These are phyloP conservation scores for Boletellus sp. DNA, from an alignment of 768 basidiomycete genomes.

Conservation along the genomic window DNA sequence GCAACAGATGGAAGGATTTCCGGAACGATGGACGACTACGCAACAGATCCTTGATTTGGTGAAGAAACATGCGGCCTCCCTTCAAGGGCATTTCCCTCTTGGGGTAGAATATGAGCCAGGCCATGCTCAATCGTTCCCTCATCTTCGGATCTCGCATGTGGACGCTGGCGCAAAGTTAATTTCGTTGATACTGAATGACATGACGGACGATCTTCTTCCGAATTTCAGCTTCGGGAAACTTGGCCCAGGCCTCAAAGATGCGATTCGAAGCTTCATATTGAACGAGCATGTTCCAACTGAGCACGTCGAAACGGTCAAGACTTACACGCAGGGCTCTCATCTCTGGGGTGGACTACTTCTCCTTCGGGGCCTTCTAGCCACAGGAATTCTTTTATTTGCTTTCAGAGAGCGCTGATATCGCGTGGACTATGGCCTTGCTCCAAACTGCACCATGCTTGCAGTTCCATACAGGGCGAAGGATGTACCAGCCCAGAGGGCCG, in stretches of 20 bases:
- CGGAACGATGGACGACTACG: slow-evolving; percentile 40
- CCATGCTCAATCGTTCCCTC: slow-evolving; percentile 1
- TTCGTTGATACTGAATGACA: slow-evolving; percentile 1
- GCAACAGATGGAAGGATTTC: slow-evolving; percentile 35
- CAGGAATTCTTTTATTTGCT: slow-evolving; percentile 17
- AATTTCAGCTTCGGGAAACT: slow-evolving; percentile 5
- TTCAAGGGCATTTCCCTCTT: slow-evolving; percentile 1
- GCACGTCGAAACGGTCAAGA: neutral
- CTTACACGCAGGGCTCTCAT: neutral
- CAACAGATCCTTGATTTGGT: slow-evolving; percentile 38
- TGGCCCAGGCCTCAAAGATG: neutral
- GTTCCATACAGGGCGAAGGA: slow-evolving; percentile 30
- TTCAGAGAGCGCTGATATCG: slow-evolving; percentile 24
- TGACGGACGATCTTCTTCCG: slow-evolving; percentile 8
- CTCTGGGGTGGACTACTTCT: slow-evolving; percentile 16
- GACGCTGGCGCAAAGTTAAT: slow-evolving; percentile 6
- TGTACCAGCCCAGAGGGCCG: slow-evolving; percentile 20
- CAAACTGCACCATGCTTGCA: slow-evolving; percentile 17
- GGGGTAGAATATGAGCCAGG: neutral
- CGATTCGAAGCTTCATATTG: slow-evolving; percentile 10
- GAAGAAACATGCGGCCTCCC: slow-evolving; percentile 3
- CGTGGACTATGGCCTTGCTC: slow-evolving; percentile 23
- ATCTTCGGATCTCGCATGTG: slow-evolving; percentile 8
- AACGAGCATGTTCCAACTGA: neutral
- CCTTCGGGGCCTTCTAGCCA: slow-evolving; percentile 22